phyloP scores from a whole-genome alignment of 2,329 filamentous ascomycete species.

The Colletotrichum gigasporum region DNA sequence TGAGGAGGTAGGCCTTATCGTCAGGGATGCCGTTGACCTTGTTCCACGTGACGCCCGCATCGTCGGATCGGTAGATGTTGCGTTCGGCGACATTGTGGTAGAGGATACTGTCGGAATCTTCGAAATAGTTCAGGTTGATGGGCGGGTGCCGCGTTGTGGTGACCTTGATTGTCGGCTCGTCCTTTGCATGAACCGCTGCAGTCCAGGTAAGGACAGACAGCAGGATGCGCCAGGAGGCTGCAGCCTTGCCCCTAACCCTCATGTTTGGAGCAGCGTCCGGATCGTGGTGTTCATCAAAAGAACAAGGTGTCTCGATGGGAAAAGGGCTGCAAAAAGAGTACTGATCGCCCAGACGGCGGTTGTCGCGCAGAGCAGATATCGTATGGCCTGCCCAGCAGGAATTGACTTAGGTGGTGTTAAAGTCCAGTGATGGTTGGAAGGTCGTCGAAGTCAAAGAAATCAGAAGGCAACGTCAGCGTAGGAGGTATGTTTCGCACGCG shows the following conservation, averaged over 20 bases:
- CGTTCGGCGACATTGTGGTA: slow-evolving; percentile 73
- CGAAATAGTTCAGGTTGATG: slow-evolving; percentile 84
- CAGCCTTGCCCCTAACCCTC: slow-evolving; percentile 61
- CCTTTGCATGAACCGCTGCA: slow-evolving; percentile 59
- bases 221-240: slow-evolving; percentile 59
- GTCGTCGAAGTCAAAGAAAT: slow-evolving; percentile 22
- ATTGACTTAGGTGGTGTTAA: slow-evolving; percentile 13
- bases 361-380: neutral
- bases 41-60: slow-evolving; percentile 84
- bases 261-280: slow-evolving; percentile 55
- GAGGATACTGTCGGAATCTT: slow-evolving; percentile 84
- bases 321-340: neutral
- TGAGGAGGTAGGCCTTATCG: slow-evolving; percentile 69
- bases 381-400: slow-evolving; percentile 28
- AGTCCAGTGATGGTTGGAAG: slow-evolving; percentile 22
- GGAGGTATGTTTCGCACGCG: slow-evolving; percentile 33
- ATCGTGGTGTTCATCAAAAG: slow-evolving; percentile 54
- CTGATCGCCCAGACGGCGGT: slow-evolving; percentile 9
- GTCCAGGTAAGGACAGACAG: slow-evolving; percentile 58
- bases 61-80: slow-evolving; percentile 78
- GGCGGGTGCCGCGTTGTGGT: slow-evolving; percentile 75
- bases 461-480: slow-evolving; percentile 32
- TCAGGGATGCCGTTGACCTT: slow-evolving; percentile 71
- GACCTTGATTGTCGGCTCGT: slow-evolving; percentile 72
- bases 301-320: neutral